Percentiles rank a stretch among this genome's conserved stretches.
Conservation (phyloP, 176 grass and related monocot genomes). For the Bonia amplexicaulis region DNA sequence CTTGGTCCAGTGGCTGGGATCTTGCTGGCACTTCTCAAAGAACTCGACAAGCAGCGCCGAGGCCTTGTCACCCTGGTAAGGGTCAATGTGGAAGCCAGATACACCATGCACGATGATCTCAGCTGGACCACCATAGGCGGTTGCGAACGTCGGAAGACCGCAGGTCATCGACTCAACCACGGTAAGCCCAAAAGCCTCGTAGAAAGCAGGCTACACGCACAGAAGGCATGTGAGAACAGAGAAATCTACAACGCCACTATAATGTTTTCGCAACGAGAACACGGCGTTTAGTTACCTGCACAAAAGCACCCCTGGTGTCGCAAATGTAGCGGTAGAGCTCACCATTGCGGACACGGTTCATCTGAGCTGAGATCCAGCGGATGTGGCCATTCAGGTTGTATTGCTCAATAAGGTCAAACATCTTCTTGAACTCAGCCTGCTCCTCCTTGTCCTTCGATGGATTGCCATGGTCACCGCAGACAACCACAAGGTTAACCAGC, state of each 20-base stretch:
- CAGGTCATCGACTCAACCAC: slow-evolving; percentile 96
- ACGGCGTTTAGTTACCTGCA: slow-evolving; percentile 49
- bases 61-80: slow-evolving; percentile 93
- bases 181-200: slow-evolving; percentile 95
- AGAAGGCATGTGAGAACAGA: not conserved
- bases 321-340: slow-evolving; percentile 96
- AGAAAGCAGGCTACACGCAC: slow-evolving; percentile 70
- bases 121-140: slow-evolving; percentile 76
- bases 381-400: slow-evolving; percentile 80
- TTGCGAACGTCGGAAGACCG: slow-evolving; percentile 91
- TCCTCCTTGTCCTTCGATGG: slow-evolving; percentile 95
- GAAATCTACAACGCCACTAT: not conserved
- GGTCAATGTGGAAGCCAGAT: slow-evolving; percentile 96
- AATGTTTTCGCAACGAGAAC: not conserved
- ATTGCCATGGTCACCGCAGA: slow-evolving; percentile 89
- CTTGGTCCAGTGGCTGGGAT: slow-evolving; percentile 65
- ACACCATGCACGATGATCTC: slow-evolving; percentile 93
- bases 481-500: slow-evolving; percentile 92
- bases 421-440: slow-evolving; percentile 94
- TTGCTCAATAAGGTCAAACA: slow-evolving; percentile 81
- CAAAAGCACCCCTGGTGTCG: slow-evolving; percentile 83
- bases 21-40: slow-evolving; percentile 76
- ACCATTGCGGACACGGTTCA: slow-evolving; percentile 97
- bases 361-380: slow-evolving; percentile 97
- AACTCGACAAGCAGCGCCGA: slow-evolving; percentile 76